phyloP scores from a whole-genome alignment of 371 early-diverging fungal species.

The Zopfochytrium polystomum region DNA sequence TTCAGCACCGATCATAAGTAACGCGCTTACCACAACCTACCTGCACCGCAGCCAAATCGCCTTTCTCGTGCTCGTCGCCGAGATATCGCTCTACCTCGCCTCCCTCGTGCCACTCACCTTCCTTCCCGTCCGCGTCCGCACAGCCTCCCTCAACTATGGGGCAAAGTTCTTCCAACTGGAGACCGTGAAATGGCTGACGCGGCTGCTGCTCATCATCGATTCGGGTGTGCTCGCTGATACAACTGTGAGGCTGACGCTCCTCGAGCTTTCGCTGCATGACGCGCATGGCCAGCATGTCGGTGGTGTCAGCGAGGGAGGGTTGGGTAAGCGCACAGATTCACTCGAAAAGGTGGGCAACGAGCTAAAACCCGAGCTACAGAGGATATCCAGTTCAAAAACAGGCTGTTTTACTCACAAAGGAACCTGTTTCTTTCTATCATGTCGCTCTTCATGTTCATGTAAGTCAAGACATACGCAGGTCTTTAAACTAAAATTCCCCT shows the following conservation, averaged over 20 bases:
- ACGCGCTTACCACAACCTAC: no score
- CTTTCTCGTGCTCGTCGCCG: conserved; percentile 30
- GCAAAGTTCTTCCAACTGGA: conserved; percentile 19
- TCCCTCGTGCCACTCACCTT: conserved; percentile 38
- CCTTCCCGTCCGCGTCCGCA: conserved; percentile 34
- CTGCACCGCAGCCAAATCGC: conserved; percentile 41
- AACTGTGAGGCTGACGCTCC: conserved; percentile 24
- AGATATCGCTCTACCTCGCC: conserved; percentile 32
- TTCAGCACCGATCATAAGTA: no score
- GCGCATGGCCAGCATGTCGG: no score
- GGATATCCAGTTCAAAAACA: conserved; percentile 29
- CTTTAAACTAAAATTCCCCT: background rate
- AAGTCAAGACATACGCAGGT: no score
- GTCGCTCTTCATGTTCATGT: conserved; percentile 41
- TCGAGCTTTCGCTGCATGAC: conserved; percentile 28
- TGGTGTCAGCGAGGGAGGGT: no score
- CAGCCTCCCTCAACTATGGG: conserved; percentile 26
- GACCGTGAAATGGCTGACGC: conserved; percentile 34
- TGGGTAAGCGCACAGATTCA: no score
- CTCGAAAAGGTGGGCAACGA: no score
- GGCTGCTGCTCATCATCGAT: conserved; percentile 35
- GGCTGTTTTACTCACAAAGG: conserved; percentile 40
- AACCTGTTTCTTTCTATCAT: conserved; percentile 41
- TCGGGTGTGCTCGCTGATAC: conserved; percentile 40
- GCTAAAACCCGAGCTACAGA: no score